Base-by-base conservation (phyloP, 2,329 filamentous ascomycete genomes). In the Coleophoma crateriformis region DNA sequence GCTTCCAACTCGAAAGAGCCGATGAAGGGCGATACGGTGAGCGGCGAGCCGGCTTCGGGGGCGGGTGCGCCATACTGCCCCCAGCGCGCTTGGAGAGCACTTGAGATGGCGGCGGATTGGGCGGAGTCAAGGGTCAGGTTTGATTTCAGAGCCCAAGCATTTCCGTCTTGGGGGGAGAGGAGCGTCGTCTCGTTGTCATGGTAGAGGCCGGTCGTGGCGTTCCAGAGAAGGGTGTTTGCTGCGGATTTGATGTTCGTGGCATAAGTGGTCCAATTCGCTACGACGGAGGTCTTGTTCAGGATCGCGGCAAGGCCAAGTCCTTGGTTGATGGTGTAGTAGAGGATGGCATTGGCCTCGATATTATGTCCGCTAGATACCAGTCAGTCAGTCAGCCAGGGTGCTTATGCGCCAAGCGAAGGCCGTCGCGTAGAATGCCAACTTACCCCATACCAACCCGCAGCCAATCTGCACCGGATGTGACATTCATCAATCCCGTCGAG, bases 91-190 rank as follows among this genome's bases (percentile, higher is more conserved):
- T 49, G 20, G 4, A 47, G 33, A 12, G 33, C 19, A 20, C 15
- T 17, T 2, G 33, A 38, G 11, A 47, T 39, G 62, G 53, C 12
- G 64, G 66, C 75, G 73, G 79, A 17, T 58, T 59, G 3, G 64
- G 56, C 8, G 17, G 37, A 14, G 8, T 32, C 13, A 6, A 33
- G 19, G 20, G 40, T 37, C 4, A 44, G 17, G n/a, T 34, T 34
- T 10, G 27, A 14, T 12, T 71, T 65, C 5, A 79, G 57, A 0
- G 76, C 71, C 63, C 81, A 71, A 45, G 75, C 71, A 63, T 83
- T 83, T 14, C 74, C 78, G 54, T 82, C 79, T 63, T 85, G 81
- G 0, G 80, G 78, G 50, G 76, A 69, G 2, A 86, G 66, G 1
- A 73, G 76, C 54, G 79, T 81, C 62, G 74, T 75, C 33, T 72